phyloP scores from a whole-genome alignment of 192 early-diverging fungal species.

The Backusella parvicylindrica region DNA sequence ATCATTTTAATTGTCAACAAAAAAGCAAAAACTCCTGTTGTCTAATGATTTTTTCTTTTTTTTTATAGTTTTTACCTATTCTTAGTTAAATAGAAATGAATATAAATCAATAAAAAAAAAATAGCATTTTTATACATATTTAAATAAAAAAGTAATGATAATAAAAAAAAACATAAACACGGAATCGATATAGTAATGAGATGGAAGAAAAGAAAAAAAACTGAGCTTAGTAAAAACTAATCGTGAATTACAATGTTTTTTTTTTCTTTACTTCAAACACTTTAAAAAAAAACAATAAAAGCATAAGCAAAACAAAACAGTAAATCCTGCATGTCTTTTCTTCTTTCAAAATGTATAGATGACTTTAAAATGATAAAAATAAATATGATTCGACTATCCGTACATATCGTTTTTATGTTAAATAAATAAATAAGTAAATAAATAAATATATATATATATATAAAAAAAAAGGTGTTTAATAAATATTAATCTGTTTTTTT shows the following conservation, averaged over 20 bases:
- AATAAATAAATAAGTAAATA: neutral
- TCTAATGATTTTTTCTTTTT: neutral
- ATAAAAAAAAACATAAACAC: no score
- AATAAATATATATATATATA: neutral
- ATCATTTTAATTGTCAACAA: neutral
- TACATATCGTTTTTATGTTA: slow-evolving; percentile 3
- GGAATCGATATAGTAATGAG: neutral
- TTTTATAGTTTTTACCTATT: slow-evolving; percentile 20
- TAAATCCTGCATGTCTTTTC: neutral
- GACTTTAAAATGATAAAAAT: neutral
- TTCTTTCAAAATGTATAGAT: neutral
- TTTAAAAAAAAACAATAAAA: neutral
- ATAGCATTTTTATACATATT: neutral
- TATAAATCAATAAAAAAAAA: neutral
- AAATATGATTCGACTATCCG: neutral
- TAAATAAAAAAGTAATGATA: neutral
- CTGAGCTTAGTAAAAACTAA: neutral
- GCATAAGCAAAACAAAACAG: neutral
- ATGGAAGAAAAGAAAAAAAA: neutral
- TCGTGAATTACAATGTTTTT: neutral
- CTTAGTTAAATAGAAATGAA: slow-evolving; percentile 11
- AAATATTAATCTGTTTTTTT: neutral
- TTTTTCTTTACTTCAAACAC: neutral
- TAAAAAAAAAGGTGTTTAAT: neutral
- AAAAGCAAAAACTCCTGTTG: neutral